These are phyloP conservation scores for Elsinoe perseae DNA, from an alignment of 2,329 filamentous ascomycete genomes.

Conservation along the genomic window DNA sequence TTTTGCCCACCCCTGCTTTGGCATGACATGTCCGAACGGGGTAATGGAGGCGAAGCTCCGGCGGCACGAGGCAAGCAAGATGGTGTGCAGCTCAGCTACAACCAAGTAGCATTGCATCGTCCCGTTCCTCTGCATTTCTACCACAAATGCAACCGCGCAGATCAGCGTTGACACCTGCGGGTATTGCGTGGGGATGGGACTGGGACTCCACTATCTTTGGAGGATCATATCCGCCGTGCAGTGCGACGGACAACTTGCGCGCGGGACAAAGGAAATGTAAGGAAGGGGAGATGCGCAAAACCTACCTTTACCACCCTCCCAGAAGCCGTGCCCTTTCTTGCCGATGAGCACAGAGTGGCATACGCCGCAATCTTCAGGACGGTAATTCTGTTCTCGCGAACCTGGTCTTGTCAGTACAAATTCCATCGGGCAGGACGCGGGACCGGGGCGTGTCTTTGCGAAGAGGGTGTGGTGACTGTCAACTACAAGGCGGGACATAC, in stretches of 20 bases:
- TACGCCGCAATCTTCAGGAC: constrained; percentile 65
- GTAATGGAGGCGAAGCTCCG: not conserved
- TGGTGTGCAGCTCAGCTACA: too few relatives aligned
- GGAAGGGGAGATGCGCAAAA: not conserved
- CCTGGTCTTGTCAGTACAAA: constrained; percentile 30
- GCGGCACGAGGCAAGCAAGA: not conserved
- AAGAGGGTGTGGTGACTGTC: not conserved
- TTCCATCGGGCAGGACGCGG: not conserved
- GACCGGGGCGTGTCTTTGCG: too few relatives aligned
- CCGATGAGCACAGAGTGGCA: constrained; percentile 65
- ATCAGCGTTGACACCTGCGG: too few relatives aligned
- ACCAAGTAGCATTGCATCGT: too few relatives aligned
- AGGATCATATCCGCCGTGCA: too few relatives aligned
- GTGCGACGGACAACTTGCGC: not conserved
- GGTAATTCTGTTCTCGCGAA: constrained; percentile 72
- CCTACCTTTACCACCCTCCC: constrained; percentile 67
- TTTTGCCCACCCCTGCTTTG: not conserved
- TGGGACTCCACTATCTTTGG: too few relatives aligned
- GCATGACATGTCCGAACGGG: not conserved
- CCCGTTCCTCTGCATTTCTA: too few relatives aligned
- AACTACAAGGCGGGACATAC: constrained; percentile 12
- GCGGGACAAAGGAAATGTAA: not conserved
- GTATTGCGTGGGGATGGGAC: too few relatives aligned
- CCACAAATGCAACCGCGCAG: too few relatives aligned
- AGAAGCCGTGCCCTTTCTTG: constrained; percentile 62